Evolutionary conservation across 148 eudicot genomes (phyloP).

Genomic region (Chenopodium suecicum): DNA sequence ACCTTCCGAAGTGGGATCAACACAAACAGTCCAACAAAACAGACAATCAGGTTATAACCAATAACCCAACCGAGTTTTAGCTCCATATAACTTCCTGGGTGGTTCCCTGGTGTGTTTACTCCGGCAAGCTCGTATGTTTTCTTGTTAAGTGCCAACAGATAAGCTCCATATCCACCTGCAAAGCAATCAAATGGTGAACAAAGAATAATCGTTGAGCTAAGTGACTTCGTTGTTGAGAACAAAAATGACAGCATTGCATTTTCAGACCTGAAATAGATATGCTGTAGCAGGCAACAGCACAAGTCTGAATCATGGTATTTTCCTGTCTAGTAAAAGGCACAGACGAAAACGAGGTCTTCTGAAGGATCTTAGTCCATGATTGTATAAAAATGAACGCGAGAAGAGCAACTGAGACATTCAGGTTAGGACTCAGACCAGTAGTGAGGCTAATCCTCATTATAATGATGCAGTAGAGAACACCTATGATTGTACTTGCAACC

Average conservation of each 20-base stretch:
- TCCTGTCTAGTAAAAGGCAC: slow-evolving; percentile 39
- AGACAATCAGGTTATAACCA: slow-evolving; percentile 27
- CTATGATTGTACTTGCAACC: slow-evolving; percentile 31
- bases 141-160: slow-evolving; percentile 26
- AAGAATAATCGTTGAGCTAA: too few relatives aligned
- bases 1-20: slow-evolving; percentile 42
- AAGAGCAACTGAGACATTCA: slow-evolving; percentile 36
- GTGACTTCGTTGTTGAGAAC: background rate
- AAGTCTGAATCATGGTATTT: slow-evolving; percentile 42
- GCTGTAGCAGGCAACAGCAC: slow-evolving; percentile 47
- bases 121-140: slow-evolving; percentile 33
- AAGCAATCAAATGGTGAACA: background rate
- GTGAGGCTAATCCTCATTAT: slow-evolving; percentile 34
- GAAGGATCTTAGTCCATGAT: slow-evolving; percentile 33
- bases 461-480: slow-evolving; percentile 35
- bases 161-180: slow-evolving; percentile 26
- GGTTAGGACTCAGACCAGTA: slow-evolving; percentile 33
- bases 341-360: slow-evolving; percentile 24
- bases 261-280: slow-evolving; percentile 36
- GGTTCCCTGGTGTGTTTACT: slow-evolving; percentile 13
- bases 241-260: background rate
- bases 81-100: slow-evolving; percentile 35
- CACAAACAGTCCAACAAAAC: slow-evolving; percentile 37
- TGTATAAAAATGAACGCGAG: slow-evolving; percentile 35
- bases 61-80: slow-evolving; percentile 37